Evolutionary conservation across 192 early-diverging fungal genomes (phyloP).

Genomic region (Linderina pennispora): DNA sequence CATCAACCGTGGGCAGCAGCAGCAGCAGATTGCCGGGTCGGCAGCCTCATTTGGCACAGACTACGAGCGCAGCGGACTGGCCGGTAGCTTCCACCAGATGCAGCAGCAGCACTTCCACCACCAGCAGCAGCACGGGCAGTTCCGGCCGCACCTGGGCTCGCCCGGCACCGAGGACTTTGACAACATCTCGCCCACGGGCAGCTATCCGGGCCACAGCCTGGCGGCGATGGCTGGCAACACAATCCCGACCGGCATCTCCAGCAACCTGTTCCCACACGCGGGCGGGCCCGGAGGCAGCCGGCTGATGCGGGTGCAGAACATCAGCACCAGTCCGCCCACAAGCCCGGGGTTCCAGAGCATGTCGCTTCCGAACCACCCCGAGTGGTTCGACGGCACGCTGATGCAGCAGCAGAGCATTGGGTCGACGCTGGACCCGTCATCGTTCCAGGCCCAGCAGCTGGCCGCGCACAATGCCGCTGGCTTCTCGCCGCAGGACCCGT

Average conservation of each 20-base stretch:
- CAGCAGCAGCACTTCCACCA: conserved; percentile 35
- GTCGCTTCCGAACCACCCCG: conserved; percentile 50
- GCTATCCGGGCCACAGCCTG: conserved; percentile 31
- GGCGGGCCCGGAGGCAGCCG: conserved; percentile 16
- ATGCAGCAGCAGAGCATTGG: conserved; percentile 50
- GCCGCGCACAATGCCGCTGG: conserved; percentile 25
- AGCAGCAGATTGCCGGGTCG: conserved; percentile 19
- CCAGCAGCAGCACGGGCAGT: conserved; percentile 26
- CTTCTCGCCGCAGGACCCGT: conserved; percentile 41
- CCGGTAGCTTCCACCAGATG: conserved; percentile 45
- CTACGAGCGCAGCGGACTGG: conserved; percentile 39
- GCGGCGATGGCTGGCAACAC: conserved; percentile 32
- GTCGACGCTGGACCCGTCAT: conserved; percentile 49
- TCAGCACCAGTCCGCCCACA: conserved; percentile 28
- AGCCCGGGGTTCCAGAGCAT: conserved; percentile 52
- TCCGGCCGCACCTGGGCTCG: conserved; percentile 40
- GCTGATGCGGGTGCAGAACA: conserved; percentile 36
- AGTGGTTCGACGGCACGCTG: conserved; percentile 47
- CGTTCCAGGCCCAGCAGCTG: conserved; percentile 26
- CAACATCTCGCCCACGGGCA: conserved; percentile 32
- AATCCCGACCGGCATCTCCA: conserved; percentile 40
- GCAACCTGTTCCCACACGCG: conserved; percentile 25
- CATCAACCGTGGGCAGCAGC: conserved; percentile 24
- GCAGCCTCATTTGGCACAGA: conserved; percentile 40
- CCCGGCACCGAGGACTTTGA: conserved; percentile 27